Evolutionary conservation across 371 early-diverging fungal species (phyloP), one percentile per base, ranked within the genome.

Genomic region (Conidiobolus incongruus): DNA sequence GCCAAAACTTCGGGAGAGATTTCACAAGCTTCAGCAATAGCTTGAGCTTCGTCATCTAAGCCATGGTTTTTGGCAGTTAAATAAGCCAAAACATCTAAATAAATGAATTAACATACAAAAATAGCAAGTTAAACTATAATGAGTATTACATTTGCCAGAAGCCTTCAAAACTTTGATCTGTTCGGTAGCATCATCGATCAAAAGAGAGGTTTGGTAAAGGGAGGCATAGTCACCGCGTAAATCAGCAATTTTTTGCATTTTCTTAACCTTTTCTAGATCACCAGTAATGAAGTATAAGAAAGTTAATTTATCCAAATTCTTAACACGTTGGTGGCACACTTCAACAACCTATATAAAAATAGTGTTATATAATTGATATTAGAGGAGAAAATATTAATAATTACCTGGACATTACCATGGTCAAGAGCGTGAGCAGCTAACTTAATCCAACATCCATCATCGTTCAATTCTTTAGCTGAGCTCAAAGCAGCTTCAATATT

Each of bases 281-380:
- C 96, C 96, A 5, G 81, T 83, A 39, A 79, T 65, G 23, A 88
- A 64, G 60, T 95, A 93, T 43, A 93, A 62, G 74, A 93, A 90
- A 8, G 90, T 85, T 35, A 95, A 70, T 28, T 74, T 66, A 52
- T 90, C 90, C 60, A 78, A 85, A 54, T 81, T 76, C 58, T 85
- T 79, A 44, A 75, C 65, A 33, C 83, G 72, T 54, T 90, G 92
- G 51, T 87, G 86, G n/a, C 79, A 76, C 48, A 73, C 59, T 54
- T 90, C 91, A 12, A 85, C 81, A 51, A 89, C 72, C n/a, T n/a
- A n/a, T n/a, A n/a, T n/a, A n/a, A n/a, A n/a, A n/a, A n/a, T n/a
- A n/a, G n/a, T n/a, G n/a, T n/a, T n/a, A n/a, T n/a, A n/a, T n/a
- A n/a, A n/a, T n/a, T n/a, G n/a, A n/a, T n/a, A n/a, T n/a, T n/a